Base-by-base conservation (phyloP, 1,139 yeast species). In the Pichia cactophila region DNA sequence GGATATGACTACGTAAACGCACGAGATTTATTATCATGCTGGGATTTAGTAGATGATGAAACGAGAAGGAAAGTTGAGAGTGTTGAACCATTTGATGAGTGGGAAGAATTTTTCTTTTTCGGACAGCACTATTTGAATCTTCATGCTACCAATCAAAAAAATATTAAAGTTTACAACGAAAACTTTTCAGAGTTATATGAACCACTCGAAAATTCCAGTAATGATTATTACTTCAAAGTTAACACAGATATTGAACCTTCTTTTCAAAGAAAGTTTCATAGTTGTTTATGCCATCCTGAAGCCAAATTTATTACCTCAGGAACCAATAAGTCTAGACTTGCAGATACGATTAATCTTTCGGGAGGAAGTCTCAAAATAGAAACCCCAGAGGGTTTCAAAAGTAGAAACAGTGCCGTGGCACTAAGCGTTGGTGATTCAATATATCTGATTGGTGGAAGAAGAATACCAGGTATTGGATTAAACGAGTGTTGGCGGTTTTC, bases 41-140 rank as follows among this genome's bases (percentile, higher is more conserved):
- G 95, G 86, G 61, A 60, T 33, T 64, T 59, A 42, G 69, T 81
- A 5, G 63, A 72, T 9, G 58, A 58, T 2, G 70, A 68, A 0
- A 62, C 69, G n/a, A 79, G 76, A 58, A 42, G 54, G 0, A 64
- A 67, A 46, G 75, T 86, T 17, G 72, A 71, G 14, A 50, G 62
- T 2, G 73, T 83, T 29, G 95, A 86, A 62, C 77, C 77, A 9
- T 86, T 86, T 64, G 95, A 86, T 61, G 95, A 86, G 65, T 77
- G 86, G 80, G 95, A 86, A 64, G 95, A 86, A 63, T 86, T 86
- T 56, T 74, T 82, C 31, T 63, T 84, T 17, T 86, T 85, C 60
- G 81, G 89, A 55, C 94, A 85, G 58, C 94, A 86, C 61, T 86
- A 86, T 61, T 71, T 82, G 39, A 71, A 84, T 35, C 70, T 83